These are phyloP conservation scores for Debaryomyces castellii DNA, from an alignment of 805 yeast species.

Conservation along the genomic window DNA sequence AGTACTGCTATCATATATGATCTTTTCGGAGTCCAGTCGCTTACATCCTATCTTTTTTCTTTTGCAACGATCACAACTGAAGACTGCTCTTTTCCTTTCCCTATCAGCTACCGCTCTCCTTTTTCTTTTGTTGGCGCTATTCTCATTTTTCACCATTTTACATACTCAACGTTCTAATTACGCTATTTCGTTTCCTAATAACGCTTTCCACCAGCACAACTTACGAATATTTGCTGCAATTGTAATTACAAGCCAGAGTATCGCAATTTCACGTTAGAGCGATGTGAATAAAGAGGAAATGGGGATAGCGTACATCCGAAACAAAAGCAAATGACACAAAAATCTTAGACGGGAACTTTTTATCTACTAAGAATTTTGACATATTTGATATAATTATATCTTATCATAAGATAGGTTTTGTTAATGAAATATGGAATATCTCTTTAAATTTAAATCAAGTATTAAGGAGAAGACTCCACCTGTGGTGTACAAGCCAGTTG, in stretches of 20 bases:
- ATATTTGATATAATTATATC: neutral
- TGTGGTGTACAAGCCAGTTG: neutral
- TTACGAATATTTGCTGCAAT: neutral
- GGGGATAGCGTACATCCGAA: neutral
- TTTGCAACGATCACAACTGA: slow-evolving; percentile 1
- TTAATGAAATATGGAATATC: neutral
- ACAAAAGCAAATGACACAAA: neutral
- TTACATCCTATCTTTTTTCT: neutral
- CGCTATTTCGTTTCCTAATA: neutral
- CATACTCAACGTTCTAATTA: neutral
- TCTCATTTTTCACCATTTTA: neutral
- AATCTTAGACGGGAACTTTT: neutral
- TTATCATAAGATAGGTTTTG: neutral
- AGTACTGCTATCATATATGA: neutral
- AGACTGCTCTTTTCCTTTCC: neutral
- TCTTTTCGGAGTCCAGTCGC: neutral
- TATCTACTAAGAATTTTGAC: neutral
- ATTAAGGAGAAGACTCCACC: neutral
- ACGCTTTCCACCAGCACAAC: neutral
- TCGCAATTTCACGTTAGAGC: neutral
- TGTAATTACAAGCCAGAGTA: neutral
- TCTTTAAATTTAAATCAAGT: neutral
- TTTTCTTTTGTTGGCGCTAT: neutral
- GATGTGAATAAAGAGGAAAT: neutral
- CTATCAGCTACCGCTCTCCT: slow-evolving; percentile 1